Conservation (phyloP, 2,329 filamentous ascomycete species). For the Torrubiella hemipterigena region DNA sequence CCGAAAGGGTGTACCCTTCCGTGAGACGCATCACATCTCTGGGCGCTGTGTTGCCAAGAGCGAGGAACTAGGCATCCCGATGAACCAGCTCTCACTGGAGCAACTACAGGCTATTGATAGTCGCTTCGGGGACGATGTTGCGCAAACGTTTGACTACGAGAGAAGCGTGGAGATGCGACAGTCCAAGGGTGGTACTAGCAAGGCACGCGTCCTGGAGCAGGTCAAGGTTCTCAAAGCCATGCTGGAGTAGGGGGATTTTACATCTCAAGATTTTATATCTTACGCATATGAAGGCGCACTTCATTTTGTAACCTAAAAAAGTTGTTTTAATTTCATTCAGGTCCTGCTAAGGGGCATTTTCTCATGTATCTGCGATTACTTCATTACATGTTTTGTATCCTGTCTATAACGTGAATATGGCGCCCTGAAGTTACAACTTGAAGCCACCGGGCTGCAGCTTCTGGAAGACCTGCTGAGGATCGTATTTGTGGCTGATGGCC, state of each 20-base stretch:
- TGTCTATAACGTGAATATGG: too few relatives aligned
- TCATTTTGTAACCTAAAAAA: too few relatives aligned
- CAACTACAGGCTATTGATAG: slow-evolving; percentile 57
- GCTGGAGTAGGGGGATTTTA: slow-evolving; percentile 13
- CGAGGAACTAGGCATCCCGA: slow-evolving; percentile 51
- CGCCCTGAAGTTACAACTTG: too few relatives aligned
- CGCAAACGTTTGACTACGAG: slow-evolving; percentile 67
- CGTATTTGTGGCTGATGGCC: slow-evolving; percentile 20
- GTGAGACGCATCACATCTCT: slow-evolving; percentile 69
- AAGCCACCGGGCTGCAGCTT: slow-evolving; percentile 25
- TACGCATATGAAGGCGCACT: too few relatives aligned
- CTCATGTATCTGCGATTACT: too few relatives aligned
- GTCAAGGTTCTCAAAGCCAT: slow-evolving; percentile 33
- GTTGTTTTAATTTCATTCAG: too few relatives aligned
- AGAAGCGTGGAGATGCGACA: slow-evolving; percentile 63
- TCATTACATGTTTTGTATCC: too few relatives aligned
- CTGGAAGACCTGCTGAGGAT: slow-evolving; percentile 23
- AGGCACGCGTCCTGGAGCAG: slow-evolving; percentile 50
- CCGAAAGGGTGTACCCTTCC: slow-evolving; percentile 60
- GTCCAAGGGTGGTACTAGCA: slow-evolving; percentile 65
- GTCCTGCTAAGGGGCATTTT: too few relatives aligned
- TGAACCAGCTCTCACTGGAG: slow-evolving; percentile 56
- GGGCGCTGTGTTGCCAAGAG: slow-evolving; percentile 58
- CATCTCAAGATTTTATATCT: too few relatives aligned
- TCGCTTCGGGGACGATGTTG: slow-evolving; percentile 60